phyloP scores from a whole-genome alignment of 2,329 filamentous ascomycete genomes.

The Aspergillus sp. region DNA sequence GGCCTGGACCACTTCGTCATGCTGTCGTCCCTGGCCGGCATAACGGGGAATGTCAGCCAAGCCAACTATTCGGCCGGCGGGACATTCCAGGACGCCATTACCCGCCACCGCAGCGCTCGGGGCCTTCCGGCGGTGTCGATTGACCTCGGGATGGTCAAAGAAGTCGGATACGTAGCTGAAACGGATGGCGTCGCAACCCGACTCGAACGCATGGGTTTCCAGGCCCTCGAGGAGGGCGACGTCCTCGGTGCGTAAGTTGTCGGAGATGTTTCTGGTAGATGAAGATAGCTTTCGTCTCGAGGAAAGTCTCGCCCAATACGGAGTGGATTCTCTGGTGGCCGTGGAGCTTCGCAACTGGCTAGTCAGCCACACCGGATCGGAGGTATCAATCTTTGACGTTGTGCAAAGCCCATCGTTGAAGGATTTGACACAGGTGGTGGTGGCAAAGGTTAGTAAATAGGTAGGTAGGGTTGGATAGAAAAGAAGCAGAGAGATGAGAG shows the following conservation, averaged over 20 bases:
- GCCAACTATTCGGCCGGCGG: slow-evolving; percentile 27
- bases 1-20: slow-evolving; percentile 35
- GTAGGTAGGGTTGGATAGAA: too few species aligned
- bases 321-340: background rate
- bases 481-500: too few species aligned
- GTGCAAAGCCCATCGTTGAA: background rate
- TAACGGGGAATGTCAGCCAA: slow-evolving; percentile 18
- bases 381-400: background rate
- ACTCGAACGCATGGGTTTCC: background rate
- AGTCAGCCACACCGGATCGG: background rate
- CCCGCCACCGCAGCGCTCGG: background rate
- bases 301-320: too few species aligned
- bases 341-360: background rate
- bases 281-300: too few species aligned
- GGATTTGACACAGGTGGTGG: too few species aligned
- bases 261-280: too few species aligned
- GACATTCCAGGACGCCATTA: slow-evolving; percentile 20
- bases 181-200: background rate
- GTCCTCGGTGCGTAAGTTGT: too few species aligned
- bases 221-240: background rate
- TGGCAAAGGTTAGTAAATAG: too few species aligned
- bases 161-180: background rate
- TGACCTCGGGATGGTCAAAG: slow-evolving; percentile 5
- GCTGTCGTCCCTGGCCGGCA: slow-evolving; percentile 23
- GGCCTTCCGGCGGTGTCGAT: slow-evolving; percentile 1